Evolutionary conservation across 495 filamentous ascomycete genomes (phyloP), one percentile per base, ranked within the genome.

Genomic region (Penicillium herquei): DNA sequence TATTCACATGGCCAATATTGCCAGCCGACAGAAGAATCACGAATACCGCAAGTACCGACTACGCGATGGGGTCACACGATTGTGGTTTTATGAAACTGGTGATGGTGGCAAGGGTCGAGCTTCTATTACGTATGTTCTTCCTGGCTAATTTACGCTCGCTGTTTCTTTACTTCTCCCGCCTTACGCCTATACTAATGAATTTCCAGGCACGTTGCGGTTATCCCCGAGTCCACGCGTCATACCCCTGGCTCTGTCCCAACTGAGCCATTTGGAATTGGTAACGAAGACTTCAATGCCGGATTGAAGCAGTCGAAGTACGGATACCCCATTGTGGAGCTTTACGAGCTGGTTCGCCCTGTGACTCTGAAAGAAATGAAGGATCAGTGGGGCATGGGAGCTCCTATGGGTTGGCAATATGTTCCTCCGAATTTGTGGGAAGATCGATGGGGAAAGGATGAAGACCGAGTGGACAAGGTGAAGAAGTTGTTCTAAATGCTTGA

Each of bases 261-360:
- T 10, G 69, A 71, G 17, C 62, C 68, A 31, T 61, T 59, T 30
- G 68, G 70, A 7, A 63, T 75, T 31, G 69, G 72, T 48, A 75
- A 76, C 54, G 64, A 60, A 6, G 73, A 76, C 21, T 76, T 71
- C 62, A 76, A 75, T 39, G 66, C 69, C 32, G 69, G 68, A 3
- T 52, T 43, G 35, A 75, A 72, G 49, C 17, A 57, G 21, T 70
- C 65, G 40, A 67, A 69, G 44, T 75, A 64, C 49, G 43, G 43
- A 10, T 45, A 45, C 18, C 11, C 10, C 2, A 30, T 45, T 9
- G 9, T 45, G 8, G 14, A 21, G 7, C 43, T 45, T 6, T 45
- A 16, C 6, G 26, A 13, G 17, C 16, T 45, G 18, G 16, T n/a
- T 11, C 8, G 16, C 14, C 43, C 43, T 21, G 16, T 45, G 11